Base-by-base conservation (phyloP, 2,329 filamentous ascomycete genomes). In the Phialophora macrospora region DNA sequence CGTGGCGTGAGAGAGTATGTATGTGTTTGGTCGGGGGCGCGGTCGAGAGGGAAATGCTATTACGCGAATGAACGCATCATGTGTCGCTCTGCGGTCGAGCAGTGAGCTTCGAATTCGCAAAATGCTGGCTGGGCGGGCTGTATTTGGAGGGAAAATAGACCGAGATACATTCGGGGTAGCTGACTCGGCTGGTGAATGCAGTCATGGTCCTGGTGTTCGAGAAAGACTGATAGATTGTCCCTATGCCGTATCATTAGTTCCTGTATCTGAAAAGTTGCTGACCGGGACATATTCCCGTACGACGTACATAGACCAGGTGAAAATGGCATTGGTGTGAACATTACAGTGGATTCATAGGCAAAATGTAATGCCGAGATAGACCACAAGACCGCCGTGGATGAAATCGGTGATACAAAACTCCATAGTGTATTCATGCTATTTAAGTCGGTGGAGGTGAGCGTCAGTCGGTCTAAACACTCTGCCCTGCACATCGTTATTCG, bases 361-460 rank as follows among this genome's bases (percentile, higher is more conserved):
- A 17, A n/a, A n/a, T 17, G 17, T n/a, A 26, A 26, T 12, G 20
- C 6, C 14, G 9, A 6, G 48, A 52, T 52, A 52, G 26, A 26
- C 8, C 38, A 44, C 1, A 26, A 24, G 17, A 26, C 20, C 9
- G 2, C 7, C 5, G 4, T 1, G 22, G n/a, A 14, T 14, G 48
- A 8, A 52, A 3, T 22, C 5, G 12, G 7, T 8, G 22, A 26
- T 17, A 22, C 20, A 28, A 52, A 52, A 52, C 48, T 26, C 20
- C 48, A 26, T 52, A 52, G 26, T 52, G 11, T 12, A 14, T 26
- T 52, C 20, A 52, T 52, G 48, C 48, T 52, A 52, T 17, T n/a
- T 5, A n/a, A n/a, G 34, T 8, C 1, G 17, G 5, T n/a, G 2
- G 8, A 6, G 5, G 38, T n/a, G 38, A 41, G 38, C 12, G 14